phyloP scores from a whole-genome alignment of 2,329 filamentous ascomycete species.

The Rutstroemia sp. region DNA sequence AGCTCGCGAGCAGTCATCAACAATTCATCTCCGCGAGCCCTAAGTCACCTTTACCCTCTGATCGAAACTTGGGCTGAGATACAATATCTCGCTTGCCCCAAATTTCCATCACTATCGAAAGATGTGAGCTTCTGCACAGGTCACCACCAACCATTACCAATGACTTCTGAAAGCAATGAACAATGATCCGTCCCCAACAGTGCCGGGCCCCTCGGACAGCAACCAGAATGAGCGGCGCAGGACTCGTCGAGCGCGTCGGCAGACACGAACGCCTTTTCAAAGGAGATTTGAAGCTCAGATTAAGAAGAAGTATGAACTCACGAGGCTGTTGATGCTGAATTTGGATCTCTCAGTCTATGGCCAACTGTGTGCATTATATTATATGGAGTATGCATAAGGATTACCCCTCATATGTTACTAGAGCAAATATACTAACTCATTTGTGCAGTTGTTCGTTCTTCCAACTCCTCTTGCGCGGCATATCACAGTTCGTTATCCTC shows the following conservation, averaged over 20 bases:
- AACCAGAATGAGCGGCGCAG: constrained; percentile 8
- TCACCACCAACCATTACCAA: constrained; percentile 16
- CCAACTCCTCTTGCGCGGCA: constrained; percentile 50
- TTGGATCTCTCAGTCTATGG: constrained; percentile 57
- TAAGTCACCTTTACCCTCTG: no score
- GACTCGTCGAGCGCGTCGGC: not conserved
- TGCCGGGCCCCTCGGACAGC: constrained; percentile 18
- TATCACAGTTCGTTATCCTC: constrained; percentile 56
- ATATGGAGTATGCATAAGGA: constrained; percentile 54
- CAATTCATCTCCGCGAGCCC: no score
- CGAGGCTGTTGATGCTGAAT: constrained; percentile 51
- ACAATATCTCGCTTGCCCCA: not conserved
- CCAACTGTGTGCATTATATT: constrained; percentile 59
- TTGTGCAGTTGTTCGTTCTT: constrained; percentile 53
- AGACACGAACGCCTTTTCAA: constrained; percentile 17
- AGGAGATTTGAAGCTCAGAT: constrained; percentile 33
- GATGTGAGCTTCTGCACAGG: constrained; percentile 16
- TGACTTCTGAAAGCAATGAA: constrained; percentile 39
- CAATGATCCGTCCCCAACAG: constrained; percentile 40
- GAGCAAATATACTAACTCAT: constrained; percentile 7
- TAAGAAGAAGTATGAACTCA: constrained; percentile 48
- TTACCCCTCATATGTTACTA: no score
- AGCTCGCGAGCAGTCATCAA: no score
- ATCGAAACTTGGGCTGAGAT: not conserved
- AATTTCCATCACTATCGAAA: constrained; percentile 5